Evolutionary conservation across 1,139 yeast species (phyloP), one percentile per base, ranked within the genome.

Genomic region (Hansenula anomala): DNA sequence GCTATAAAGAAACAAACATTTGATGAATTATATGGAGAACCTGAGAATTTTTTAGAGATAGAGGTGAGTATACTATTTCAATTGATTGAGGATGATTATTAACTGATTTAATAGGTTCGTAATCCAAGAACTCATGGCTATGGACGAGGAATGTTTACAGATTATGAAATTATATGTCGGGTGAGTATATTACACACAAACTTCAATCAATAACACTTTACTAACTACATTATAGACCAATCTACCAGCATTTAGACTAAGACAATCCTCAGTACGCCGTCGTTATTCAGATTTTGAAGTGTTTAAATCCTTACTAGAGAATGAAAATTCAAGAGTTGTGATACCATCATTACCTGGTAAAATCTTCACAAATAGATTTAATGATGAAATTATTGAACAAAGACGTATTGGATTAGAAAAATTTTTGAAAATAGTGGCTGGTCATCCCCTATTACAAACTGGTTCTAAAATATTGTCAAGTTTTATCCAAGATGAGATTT

Each of bases 311-410:
- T 71, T 87, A 22, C 63, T 90, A 36, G 95, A 87, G 54, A 75
- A 78, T 38, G 95, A 86, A 55, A 71, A 84, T 20, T 72, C 86
- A 2, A 61, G 89, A 37, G 96, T 92, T 15, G 75, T 86, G 29
- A 81, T 92, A 25, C 97, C 97, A 1, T 75, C 80, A 26, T 68
- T 92, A 36, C 98, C 98, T 0, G 96, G 96, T 14, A 92, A 90
- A 58, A 67, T 69, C 35, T 64, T 73, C 45, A 76, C 79, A 36
- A 72, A 85, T 57, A 72, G 95, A 47, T 90, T 90, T 59, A 80
- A 80, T 43, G 95, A 87, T 44, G 81, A 85, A 36, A 84, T 84
- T 43, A 88, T 92, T 44, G 96, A 88, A 54, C 80, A 78, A 43
- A 72, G 98, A 52, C 69, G 96, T 42, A 79, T 74, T 49, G 97